Percentiles rank a stretch among this genome's conserved stretches.
These are phyloP conservation scores for Neofusicoccum kwambonambiense DNA, from an alignment of 2,329 filamentous ascomycete genomes.

Conservation along the genomic window DNA sequence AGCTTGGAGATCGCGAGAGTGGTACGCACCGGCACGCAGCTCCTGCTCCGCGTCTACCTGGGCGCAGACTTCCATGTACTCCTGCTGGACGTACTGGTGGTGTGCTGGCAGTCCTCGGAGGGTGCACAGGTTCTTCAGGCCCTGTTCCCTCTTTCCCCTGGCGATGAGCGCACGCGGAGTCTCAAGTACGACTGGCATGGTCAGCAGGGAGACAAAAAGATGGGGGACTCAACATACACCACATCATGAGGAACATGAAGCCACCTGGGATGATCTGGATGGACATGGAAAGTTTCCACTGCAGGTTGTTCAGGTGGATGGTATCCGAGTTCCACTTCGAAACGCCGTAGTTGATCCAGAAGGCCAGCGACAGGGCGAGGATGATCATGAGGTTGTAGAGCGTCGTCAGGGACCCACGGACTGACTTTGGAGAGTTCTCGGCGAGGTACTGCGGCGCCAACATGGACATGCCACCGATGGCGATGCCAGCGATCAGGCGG, in stretches of 20 bases:
- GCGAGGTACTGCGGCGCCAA: conserved; percentile 43
- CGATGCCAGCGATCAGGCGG: conserved; percentile 39
- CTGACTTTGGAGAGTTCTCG: conserved; percentile 42
- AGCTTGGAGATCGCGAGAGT: neutral
- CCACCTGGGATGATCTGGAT: conserved; percentile 42
- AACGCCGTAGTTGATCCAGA: conserved; percentile 34
- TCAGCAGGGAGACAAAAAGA: neutral
- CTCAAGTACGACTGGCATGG: conserved; percentile 35
- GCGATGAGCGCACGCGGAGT: conserved; percentile 39
- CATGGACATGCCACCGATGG: conserved; percentile 39
- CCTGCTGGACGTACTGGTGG: conserved; percentile 40
- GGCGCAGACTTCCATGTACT: conserved; percentile 39
- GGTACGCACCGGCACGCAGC: conserved; percentile 21
- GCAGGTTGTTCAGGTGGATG: conserved; percentile 27
- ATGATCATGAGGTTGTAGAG: conserved; percentile 44
- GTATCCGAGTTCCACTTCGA: conserved; percentile 26
- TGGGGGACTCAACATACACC: neutral
- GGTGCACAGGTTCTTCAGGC: conserved; percentile 38
- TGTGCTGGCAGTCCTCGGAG: conserved; percentile 40
- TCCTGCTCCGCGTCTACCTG: conserved; percentile 36
- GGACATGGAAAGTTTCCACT: conserved; percentile 39
- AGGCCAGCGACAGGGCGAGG: conserved; percentile 35
- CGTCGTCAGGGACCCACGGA: conserved; percentile 43
- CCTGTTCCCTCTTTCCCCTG: conserved; percentile 36
- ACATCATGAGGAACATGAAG: conserved; percentile 34